Evolutionary conservation across 2,329 filamentous ascomycete species (phyloP), one percentile per base, ranked within the genome.

Genomic region (Tympanopsis confertula): DNA sequence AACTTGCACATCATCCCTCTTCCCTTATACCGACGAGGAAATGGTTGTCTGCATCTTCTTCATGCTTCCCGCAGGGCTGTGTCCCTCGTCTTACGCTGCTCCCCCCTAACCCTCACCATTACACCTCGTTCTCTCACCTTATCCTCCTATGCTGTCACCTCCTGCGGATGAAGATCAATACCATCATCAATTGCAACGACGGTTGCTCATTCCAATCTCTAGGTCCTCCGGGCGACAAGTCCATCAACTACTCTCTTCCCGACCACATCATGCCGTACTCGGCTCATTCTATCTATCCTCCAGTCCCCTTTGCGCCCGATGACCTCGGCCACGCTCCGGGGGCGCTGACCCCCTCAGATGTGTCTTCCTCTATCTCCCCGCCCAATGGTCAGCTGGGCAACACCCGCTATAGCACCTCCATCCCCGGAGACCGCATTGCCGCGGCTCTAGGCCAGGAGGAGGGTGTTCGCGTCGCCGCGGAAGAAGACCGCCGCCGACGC

Each of bases 401-500:
- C 49, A 55, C 42, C 46, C 58, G 58, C 42, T 60, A 60, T 52
- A 58, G 54, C 35, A 17, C 32, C 13, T 28, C 26, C 18, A 33
- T 33, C 15, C 12, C 30, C 30, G 15, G 30, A 10, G 30, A 33
- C 12, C 15, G 12, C 15, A 33, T 33, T 15, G 30, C 30, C 17
- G 10, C 30, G 10, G 30, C 69, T 35, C 45, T 77, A 42, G 71
- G 61, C 48, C 71, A 82, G 36, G 83, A 88, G 56, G 83, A 87
- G 44, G 67, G 75, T 28, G 80, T 81, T 12, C 79, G 83, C 28
- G 47, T 78, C 4, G 82, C 82, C 12, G 86, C 86, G 17, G 86
- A 94, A 58, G 86, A 94, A 60, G 86, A 94, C 57, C 93, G 93
- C 65, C 81, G 86, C 36, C 78, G 86, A 41, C 78, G 86, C 45